These are phyloP conservation scores for Cymbidium sinense DNA, from an alignment of 106 monocot species.

Conservation along the genomic window DNA sequence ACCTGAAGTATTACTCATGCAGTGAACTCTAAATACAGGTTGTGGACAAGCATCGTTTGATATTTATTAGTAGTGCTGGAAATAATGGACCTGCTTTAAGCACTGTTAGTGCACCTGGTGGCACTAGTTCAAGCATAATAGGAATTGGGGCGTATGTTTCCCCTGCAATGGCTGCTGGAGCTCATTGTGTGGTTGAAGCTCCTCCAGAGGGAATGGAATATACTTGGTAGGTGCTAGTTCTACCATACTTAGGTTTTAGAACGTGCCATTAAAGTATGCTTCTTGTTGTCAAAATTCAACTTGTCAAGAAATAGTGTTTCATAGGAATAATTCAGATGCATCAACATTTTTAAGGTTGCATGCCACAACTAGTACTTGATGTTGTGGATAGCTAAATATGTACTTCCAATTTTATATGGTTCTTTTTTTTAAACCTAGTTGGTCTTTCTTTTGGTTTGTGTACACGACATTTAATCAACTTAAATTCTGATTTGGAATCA, in stretches of 20 bases:
- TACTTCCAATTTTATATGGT: neutral
- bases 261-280: neutral
- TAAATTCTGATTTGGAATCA: too few species aligned
- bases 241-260: neutral
- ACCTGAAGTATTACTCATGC: neutral
- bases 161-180: constrained; percentile 92
- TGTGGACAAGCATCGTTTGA: constrained; percentile 73
- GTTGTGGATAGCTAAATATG: neutral
- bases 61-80: constrained; percentile 97
- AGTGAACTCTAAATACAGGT: constrained; percentile 36
- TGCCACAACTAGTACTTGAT: neutral
- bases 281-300: neutral
- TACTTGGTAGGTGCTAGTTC: constrained; percentile 55
- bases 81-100: constrained; percentile 92
- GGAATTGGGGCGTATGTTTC: constrained; percentile 99
- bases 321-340: neutral
- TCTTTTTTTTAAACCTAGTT: neutral
- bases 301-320: neutral
- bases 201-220: constrained; percentile 83
- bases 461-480: too few species aligned
- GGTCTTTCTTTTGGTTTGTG: too few species aligned
- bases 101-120: constrained; percentile 94
- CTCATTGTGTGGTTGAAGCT: constrained; percentile 86
- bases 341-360: neutral
- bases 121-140: constrained; percentile 84